Percentiles rank a stretch among this genome's conserved stretches.
phyloP scores from a whole-genome alignment of 2,329 filamentous ascomycete species.

The Rachicladosporium sp. region DNA sequence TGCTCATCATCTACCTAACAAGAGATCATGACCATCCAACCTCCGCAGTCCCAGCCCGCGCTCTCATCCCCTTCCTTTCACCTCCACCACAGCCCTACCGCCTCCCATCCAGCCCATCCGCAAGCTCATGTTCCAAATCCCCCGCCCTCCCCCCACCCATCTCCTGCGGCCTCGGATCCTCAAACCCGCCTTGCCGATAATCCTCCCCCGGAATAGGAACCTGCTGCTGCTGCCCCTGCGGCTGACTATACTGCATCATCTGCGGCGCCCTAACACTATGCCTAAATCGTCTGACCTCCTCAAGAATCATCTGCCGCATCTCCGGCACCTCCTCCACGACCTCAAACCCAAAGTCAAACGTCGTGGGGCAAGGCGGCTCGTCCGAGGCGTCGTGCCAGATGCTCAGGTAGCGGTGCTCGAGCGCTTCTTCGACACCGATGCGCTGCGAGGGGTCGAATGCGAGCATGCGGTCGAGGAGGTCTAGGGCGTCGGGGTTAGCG shows the following conservation, averaged over 20 bases:
- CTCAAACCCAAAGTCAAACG: constrained; percentile 97
- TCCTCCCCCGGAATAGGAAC: constrained; percentile 50
- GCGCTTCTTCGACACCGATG: constrained; percentile 85
- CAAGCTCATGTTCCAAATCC: constrained; percentile 74
- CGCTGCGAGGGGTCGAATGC: constrained; percentile 90
- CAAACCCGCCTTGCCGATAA: constrained; percentile 44
- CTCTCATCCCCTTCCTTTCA: neutral
- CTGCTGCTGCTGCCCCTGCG: constrained; percentile 25
- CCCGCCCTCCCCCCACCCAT: constrained; percentile 37
- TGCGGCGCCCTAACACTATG: constrained; percentile 29
- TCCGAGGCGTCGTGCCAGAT: constrained; percentile 98
- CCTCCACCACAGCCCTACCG: neutral
- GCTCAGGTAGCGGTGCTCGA: constrained; percentile 90
- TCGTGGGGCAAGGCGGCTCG: constrained; percentile 83
- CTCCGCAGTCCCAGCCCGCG: too few relatives aligned
- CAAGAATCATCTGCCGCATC: constrained; percentile 94
- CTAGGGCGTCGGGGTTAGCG: constrained; percentile 89
- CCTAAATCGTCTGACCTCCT: constrained; percentile 86
- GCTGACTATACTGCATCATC: constrained; percentile 32
- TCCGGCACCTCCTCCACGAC: constrained; percentile 88
- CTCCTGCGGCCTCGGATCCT: constrained; percentile 50
- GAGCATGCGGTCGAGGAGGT: constrained; percentile 92
- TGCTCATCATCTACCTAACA: too few relatives aligned
- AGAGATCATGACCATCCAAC: too few relatives aligned
- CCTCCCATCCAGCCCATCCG: constrained; percentile 70